Conservation (phyloP, 2,329 filamentous ascomycete species). For the Monascus ruber region DNA sequence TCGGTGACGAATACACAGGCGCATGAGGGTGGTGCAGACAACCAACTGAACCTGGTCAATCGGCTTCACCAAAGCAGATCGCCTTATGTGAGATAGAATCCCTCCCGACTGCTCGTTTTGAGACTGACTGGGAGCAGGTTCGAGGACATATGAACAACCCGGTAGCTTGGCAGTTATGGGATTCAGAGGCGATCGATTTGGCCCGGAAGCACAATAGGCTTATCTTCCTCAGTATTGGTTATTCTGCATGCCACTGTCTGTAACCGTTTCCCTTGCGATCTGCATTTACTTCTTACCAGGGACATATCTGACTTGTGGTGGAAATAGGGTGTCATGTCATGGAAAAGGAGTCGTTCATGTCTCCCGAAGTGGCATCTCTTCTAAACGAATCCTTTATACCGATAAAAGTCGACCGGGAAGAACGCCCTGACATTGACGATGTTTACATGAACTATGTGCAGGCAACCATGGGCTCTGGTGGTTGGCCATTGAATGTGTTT, state of each 20-base stretch:
- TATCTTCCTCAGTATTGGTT: constrained; percentile 89
- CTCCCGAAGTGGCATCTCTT: constrained; percentile 65
- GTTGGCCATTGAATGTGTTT: constrained; percentile 96
- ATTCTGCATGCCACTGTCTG: constrained; percentile 88
- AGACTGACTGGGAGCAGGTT: constrained; percentile 36
- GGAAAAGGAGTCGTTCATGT: constrained; percentile 82
- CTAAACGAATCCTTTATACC: constrained; percentile 84
- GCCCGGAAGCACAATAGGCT: constrained; percentile 75
- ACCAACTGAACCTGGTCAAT: constrained; percentile 37
- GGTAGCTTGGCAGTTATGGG: constrained; percentile 87
- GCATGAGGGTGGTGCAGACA: constrained; percentile 13
- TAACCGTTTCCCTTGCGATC: constrained; percentile 7
- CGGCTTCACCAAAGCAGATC: constrained; percentile 50
- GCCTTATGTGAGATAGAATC: constrained; percentile 47
- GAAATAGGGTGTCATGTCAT: constrained; percentile 71
- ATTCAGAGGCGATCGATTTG: constrained; percentile 60
- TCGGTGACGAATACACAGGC: constrained; percentile 17
- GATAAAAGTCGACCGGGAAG: constrained; percentile 85
- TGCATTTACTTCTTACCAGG: too few species aligned
- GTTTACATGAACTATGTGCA: constrained; percentile 99
- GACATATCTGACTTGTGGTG: constrained; percentile 7
- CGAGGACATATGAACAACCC: constrained; percentile 66
- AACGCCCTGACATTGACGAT: constrained; percentile 83
- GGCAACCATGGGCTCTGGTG: constrained; percentile 77
- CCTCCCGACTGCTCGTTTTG: constrained; percentile 2